Evolutionary conservation across 2,329 filamentous ascomycete species (phyloP).

Genomic region (Bretziella fagacearum): DNA sequence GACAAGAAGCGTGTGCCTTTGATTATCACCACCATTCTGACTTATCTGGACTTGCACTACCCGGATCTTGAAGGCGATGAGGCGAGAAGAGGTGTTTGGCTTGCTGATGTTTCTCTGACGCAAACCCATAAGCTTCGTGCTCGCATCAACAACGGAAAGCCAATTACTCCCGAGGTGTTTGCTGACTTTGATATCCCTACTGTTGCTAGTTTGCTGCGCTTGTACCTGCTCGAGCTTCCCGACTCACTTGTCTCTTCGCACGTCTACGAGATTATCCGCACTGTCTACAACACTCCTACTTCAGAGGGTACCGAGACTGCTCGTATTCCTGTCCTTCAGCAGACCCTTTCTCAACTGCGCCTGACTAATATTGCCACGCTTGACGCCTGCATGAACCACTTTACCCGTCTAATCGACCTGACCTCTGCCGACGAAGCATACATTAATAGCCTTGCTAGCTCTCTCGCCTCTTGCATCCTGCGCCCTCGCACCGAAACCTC

Average conservation of each 20-base stretch:
- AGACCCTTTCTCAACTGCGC: conserved; percentile 83
- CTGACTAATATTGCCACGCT: conserved; percentile 98
- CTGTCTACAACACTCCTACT: conserved; percentile 74
- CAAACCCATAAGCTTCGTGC: conserved; percentile 72
- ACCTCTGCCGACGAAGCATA: conserved; percentile 91
- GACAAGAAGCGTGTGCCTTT: conserved; percentile 92
- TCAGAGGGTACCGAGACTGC: conserved; percentile 60
- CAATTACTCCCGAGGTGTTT: conserved; percentile 57
- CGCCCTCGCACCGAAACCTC: conserved; percentile 76
- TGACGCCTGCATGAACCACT: conserved; percentile 95
- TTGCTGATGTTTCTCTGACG: conserved; percentile 73
- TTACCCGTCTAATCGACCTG: conserved; percentile 87
- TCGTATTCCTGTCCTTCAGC: conserved; percentile 80
- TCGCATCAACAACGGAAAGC: conserved; percentile 73
- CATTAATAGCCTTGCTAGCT: conserved; percentile 52
- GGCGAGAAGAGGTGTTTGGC: conserved; percentile 79
- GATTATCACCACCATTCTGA: conserved; percentile 81
- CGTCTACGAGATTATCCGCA: conserved; percentile 97
- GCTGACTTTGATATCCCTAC: conserved; percentile 86
- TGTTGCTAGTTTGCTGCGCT: conserved; percentile 77
- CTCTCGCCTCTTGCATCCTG: conserved; percentile 70
- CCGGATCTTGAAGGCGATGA: conserved; percentile 95
- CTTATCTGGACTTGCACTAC: conserved; percentile 91
- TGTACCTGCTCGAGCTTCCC: conserved; percentile 88
- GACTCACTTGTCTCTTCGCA: conserved; percentile 97